phyloP scores from a whole-genome alignment of 805 yeast genomes.

The Sugiyamaella boreocaroliniensis region DNA sequence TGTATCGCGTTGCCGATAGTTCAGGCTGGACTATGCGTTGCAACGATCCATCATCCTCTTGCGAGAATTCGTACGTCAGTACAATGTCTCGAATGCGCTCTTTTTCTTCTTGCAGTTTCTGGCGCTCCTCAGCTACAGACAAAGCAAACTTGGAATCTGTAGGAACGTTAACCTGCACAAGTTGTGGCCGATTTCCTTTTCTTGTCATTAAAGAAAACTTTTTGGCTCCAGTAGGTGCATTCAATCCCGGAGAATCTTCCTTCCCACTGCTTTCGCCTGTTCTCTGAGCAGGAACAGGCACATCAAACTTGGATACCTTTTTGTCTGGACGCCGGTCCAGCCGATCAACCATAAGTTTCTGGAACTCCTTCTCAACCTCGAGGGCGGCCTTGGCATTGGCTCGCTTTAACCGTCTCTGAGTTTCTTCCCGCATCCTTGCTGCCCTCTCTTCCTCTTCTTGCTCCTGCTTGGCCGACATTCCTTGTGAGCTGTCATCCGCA shows the following conservation, averaged over 20 bases:
- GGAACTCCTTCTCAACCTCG: conserved; percentile 52
- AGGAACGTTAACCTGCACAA: conserved; percentile 47
- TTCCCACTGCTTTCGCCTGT: neutral
- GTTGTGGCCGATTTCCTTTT: conserved; percentile 41
- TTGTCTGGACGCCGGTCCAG: conserved; percentile 36
- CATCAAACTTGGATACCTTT: conserved; percentile 24
- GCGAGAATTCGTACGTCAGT: conserved; percentile 10
- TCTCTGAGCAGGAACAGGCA: conserved; percentile 24
- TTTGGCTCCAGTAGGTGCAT: neutral
- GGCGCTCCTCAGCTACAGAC: conserved; percentile 45
- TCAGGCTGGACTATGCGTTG: conserved; percentile 14
- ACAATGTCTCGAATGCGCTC: conserved; percentile 37
- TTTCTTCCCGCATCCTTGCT: conserved; percentile 22
- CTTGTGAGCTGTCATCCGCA: conserved; percentile 29
- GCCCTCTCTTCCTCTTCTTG: conserved; percentile 36
- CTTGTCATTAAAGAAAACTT: conserved; percentile 44
- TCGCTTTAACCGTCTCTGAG: conserved; percentile 10
- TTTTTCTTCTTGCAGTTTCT: conserved; percentile 45
- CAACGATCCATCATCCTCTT: neutral
- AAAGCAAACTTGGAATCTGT: conserved; percentile 48
- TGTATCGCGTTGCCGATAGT: conserved; percentile 11
- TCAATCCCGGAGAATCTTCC: neutral
- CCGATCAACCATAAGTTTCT: conserved; percentile 46
- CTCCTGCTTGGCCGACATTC: conserved; percentile 25
- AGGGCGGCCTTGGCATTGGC: conserved; percentile 44